Evolutionary conservation across 2,329 filamentous ascomycete genomes (phyloP).

Genomic region (Colletotrichum lupini): DNA sequence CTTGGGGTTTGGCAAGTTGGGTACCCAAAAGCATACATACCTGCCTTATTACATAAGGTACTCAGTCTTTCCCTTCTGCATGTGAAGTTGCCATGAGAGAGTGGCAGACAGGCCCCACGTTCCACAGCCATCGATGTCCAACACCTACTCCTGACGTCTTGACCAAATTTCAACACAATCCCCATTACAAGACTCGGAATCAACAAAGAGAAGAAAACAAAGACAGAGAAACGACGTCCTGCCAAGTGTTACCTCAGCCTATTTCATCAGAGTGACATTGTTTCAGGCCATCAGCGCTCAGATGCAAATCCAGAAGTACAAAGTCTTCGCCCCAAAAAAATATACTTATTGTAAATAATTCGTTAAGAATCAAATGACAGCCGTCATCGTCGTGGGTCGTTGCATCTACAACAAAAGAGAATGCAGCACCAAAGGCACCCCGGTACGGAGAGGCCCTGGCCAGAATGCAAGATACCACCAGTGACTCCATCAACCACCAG

Average conservation of each 20-base stretch:
- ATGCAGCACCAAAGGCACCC: background rate
- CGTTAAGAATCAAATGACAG: slow-evolving; percentile 7
- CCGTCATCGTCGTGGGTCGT: background rate
- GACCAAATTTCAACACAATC: background rate
- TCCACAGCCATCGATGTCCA: no score
- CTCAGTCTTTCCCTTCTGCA: background rate
- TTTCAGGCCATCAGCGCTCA: background rate
- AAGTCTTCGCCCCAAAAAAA: background rate
- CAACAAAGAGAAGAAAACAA: background rate
- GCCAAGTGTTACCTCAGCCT: background rate
- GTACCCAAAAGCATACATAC: no score
- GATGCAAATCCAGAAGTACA: background rate
- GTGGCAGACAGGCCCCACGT: no score
- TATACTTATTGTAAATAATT: background rate
- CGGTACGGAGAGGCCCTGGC: slow-evolving; percentile 6
- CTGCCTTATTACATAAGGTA: no score
- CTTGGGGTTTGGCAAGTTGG: background rate
- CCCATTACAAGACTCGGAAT: background rate
- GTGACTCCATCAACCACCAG: background rate
- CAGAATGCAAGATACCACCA: background rate
- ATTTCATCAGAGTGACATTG: background rate
- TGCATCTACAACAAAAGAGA: slow-evolving; percentile 2
- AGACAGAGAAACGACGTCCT: background rate
- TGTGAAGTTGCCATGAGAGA: background rate
- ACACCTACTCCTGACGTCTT: no score